Base-by-base conservation (phyloP, 192 early-diverging fungal species). In the Chytriomyces sp. region DNA sequence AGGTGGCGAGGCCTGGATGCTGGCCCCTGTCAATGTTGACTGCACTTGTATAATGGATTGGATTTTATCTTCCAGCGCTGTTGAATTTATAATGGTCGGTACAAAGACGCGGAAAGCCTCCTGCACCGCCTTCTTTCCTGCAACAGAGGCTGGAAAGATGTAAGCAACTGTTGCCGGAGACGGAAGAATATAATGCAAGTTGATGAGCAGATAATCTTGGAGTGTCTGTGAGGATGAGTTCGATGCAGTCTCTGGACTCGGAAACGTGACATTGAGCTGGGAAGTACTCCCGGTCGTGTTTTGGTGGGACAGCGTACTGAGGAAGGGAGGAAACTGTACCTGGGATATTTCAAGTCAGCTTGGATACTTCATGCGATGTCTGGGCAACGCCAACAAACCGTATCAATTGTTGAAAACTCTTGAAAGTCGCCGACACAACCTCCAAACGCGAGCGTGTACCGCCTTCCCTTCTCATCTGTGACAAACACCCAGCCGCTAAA, bases 121-220 rank as follows among this genome's bases (percentile, higher is more conserved):
- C 16, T 16, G 13, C 5, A 26, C 20, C 4, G 63, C 66, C 18
- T 5, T 23, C 11, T 8, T 1, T 67, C 7, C 13, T 20, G 35
- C 66, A 10, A 67, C 59, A 5, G 60, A 35, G n/a, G 72, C 10
- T 2, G 26, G 50, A 23, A 74, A 74, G 9, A 74, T 26, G 28
- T 63, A 45, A 11, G 44, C 43, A 63, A 20, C 61, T 1, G 61
- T 62, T 64, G 11, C 5, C 1, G 61, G 57, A 10, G 72, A 74
- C 5, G 72, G 72, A 18, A 74, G 57, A 16, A 43, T 3, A 10
- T 45, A 10, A 18, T 64, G 72, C 11, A 74, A 61, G 6, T 35
- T 62, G 28, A 74, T 74, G 24, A 45, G 24, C 7, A 74, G 18
- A 9, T 24, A n/a, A 63, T 74, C 2, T 24, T 61, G 72, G 11